phyloP scores from a whole-genome alignment of 2,329 filamentous ascomycete species.

The Calycina herbarum region DNA sequence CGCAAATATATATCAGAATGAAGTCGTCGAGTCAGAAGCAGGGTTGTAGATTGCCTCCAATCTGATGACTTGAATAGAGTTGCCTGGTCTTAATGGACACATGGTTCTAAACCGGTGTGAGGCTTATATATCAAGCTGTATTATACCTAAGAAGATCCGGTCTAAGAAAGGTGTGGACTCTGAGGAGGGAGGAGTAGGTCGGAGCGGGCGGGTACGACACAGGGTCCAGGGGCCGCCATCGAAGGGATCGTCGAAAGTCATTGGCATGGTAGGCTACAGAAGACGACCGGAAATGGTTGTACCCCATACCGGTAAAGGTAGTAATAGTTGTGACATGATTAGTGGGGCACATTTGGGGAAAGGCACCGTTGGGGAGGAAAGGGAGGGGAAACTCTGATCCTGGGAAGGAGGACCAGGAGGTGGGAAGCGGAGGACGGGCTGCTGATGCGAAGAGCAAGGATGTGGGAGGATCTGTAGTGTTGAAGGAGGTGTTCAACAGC shows the following conservation, averaged over 20 bases:
- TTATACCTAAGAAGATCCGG: constrained; percentile 17
- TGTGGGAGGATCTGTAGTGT: not conserved
- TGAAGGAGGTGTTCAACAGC: constrained; percentile 11
- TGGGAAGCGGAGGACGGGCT: not conserved
- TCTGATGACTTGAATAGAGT: constrained; percentile 18
- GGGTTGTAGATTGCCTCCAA: constrained; percentile 15
- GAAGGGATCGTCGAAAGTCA: not conserved
- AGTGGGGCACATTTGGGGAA: not conserved
- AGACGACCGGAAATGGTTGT: not conserved
- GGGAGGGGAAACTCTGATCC: not conserved
- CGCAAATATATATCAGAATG: constrained; percentile 20
- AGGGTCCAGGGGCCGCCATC: not conserved
- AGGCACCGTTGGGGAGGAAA: too few relatives aligned
- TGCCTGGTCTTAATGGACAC: constrained; percentile 21
- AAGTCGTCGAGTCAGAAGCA: constrained; percentile 11
- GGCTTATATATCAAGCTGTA: constrained; percentile 16
- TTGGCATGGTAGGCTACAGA: not conserved
- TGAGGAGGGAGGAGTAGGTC: constrained; percentile 3
- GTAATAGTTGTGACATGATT: not conserved
- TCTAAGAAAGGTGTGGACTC: too few relatives aligned
- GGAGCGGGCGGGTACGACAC: constrained; percentile 9
- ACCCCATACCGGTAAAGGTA: not conserved
- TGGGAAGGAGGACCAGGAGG: not conserved
- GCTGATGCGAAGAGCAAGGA: not conserved
- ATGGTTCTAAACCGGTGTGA: constrained; percentile 16